Base-by-base conservation (phyloP, 495 filamentous ascomycete genomes). In the Tuber borchii region DNA sequence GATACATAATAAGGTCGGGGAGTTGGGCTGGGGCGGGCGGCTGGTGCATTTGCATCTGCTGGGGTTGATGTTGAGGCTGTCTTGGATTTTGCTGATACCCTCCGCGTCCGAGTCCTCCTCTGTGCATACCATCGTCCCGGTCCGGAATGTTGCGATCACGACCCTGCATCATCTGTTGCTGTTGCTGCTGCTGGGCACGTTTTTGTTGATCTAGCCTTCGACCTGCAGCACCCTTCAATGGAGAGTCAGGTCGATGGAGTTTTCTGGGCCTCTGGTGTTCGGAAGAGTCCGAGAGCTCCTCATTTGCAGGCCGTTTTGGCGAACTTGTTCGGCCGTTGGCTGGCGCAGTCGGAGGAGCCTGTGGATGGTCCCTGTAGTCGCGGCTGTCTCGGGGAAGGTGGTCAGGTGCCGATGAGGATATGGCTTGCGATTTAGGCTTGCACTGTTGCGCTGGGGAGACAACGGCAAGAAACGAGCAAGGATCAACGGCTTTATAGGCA, bases 211-310 rank as follows among this genome's bases (percentile, higher is more conserved):
- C 92, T 34, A 95, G 85, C 31, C 93, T 89, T 51, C 94, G 90
- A 51, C 92, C 91, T 31, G 94, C 93, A 2, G 90, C 90, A 17
- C 91, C 92, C 83, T 95, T 97, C 40, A 98, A 86, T 0, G 96
- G 95, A 22, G 93, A 97, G 70, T 92, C 94, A 37, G 90, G 93
- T 34, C 95, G 90, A 71, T 87, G 86, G 72, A 95, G 85, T 82
- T 98, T 98, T 69, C 94, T 90, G 5, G 94, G 93, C 20, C 90
- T 91, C 74, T 85, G 69, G 70, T 83, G 84, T 10, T 83, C 81
- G 26, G 82, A 81, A 31, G 75, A 79, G 68, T 83, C 78, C 9
- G 76, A 76, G 46, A 82, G 79, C n/a, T 79, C 73, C 7, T 83
- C 82, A 17, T 77, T 75, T 8, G 75, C 78, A 31, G 73, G 76